Base-by-base conservation (phyloP, 306 rosid species). In the Sindora glabra region DNA sequence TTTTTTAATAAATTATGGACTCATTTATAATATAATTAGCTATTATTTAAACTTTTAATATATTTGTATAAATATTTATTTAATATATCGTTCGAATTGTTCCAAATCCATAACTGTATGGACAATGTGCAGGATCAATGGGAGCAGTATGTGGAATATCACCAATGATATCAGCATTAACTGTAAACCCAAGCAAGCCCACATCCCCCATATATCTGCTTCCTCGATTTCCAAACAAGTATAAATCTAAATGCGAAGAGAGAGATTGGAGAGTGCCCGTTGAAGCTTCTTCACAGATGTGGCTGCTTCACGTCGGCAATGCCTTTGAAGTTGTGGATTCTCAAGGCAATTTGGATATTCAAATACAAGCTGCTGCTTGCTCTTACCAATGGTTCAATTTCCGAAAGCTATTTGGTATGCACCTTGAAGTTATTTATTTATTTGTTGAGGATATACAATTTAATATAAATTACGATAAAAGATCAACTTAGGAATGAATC, bases 311-410 rank as follows among this genome's bases (percentile, higher is more conserved):
- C 47, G 96, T 88, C 57, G 95, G 82, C 68, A 91, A 91, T 72
- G 92, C 98, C 32, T 85, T 73, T 37, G 77, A 85, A 51, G 30
- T 36, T 52, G 41, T 8, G 27, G 76, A 83, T 42, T 6, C 21
- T 1, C 41, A 81, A 25, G 89, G 86, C 2, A 79, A 45, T 52
- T 70, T 69, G 26, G 75, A 83, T 8, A 79, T 91, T 34, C 83
- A 83, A 65, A 78, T 91, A 12, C 89, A 61, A 2, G 98, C 95
- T 10, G 48, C 77, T 25, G 87, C 92, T 74, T 91, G 96, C 77
- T 91, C 96, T 23, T 91, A 91, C 56, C 84, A 81, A 2, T 91
- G 98, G 96, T 91, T 91, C 86, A 88, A 91, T 53, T 88, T 91
- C 42, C 74, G 80, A 2, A 91, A 76, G 5, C 62, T 91, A 42